These are phyloP conservation scores for Termitomyces sp. DNA, from an alignment of 1,284 basidiomycete genomes.

Conservation along the genomic window DNA sequence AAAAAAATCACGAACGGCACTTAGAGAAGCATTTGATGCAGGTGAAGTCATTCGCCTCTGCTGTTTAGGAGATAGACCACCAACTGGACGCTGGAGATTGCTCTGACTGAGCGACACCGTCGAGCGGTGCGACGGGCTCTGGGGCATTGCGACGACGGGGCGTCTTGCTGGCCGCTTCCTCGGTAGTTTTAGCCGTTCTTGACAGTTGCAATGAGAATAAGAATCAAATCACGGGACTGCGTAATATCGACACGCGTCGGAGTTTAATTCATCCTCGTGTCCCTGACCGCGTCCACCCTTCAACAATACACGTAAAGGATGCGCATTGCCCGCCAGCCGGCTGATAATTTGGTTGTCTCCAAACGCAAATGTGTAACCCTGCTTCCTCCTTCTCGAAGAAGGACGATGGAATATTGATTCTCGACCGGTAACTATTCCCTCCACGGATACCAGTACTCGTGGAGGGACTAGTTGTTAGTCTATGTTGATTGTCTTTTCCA, in stretches of 20 bases:
- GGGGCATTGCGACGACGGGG: slow-evolving; percentile 25
- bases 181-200: neutral
- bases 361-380: too few relatives aligned
- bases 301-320: too few relatives aligned
- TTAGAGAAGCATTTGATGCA: slow-evolving; percentile 22
- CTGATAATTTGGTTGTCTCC: too few relatives aligned
- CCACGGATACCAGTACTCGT: too few relatives aligned
- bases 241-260: neutral
- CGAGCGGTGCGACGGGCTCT: slow-evolving; percentile 21
- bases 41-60: slow-evolving; percentile 33
- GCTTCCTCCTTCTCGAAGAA: too few relatives aligned
- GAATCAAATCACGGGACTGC: neutral
- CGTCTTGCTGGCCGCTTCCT: slow-evolving; percentile 10
- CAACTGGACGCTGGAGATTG: slow-evolving; percentile 17
- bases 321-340: too few relatives aligned
- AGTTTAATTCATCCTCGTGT: neutral
- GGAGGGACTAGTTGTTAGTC: too few relatives aligned
- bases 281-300: too few relatives aligned
- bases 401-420: too few relatives aligned
- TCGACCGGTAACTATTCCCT: too few relatives aligned
- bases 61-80: slow-evolving; percentile 21
- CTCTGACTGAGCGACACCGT: slow-evolving; percentile 19
- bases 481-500: too few relatives aligned
- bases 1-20: slow-evolving; percentile 20
- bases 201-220: neutral